phyloP scores from a whole-genome alignment of 352 stramenopile species.

The Phytophthora europaea region DNA sequence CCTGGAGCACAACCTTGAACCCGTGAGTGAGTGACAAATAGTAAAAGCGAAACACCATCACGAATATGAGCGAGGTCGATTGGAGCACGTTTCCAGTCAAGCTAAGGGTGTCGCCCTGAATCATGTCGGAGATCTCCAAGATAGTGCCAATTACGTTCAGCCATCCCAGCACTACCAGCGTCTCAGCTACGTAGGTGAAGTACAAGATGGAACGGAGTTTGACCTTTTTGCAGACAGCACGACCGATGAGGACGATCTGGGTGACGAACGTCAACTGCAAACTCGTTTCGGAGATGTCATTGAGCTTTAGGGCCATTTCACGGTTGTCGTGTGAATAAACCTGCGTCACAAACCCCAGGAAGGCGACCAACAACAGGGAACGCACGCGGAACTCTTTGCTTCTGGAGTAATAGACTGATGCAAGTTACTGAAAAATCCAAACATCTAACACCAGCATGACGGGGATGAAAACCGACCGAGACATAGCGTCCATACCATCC shows the following conservation, averaged over 20 bases:
- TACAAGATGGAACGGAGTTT: constrained; percentile 24
- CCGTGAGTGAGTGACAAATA: constrained; percentile 24
- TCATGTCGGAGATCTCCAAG: constrained; percentile 1
- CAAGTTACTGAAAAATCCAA: constrained; percentile 20
- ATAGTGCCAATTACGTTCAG: constrained; percentile 5
- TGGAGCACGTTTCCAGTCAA: constrained; percentile 22
- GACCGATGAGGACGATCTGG: constrained; percentile 43
- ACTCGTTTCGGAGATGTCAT: constrained; percentile 43
- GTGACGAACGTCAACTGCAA: constrained; percentile 41
- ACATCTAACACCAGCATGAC: constrained; percentile 24
- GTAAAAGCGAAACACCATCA: constrained; percentile 34
- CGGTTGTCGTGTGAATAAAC: constrained; percentile 27
- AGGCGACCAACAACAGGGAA: constrained; percentile 20
- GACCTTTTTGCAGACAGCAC: constrained; percentile 27
- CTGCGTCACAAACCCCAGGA: constrained; percentile 31
- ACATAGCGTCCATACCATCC: constrained; percentile 10
- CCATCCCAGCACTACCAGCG: constrained; percentile 19
- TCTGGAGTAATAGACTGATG: constrained; percentile 26
- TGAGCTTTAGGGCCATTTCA: constrained; percentile 23
- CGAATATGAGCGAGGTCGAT: constrained; percentile 24
- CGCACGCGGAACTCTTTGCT: constrained; percentile 17
- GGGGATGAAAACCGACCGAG: constrained; percentile 15
- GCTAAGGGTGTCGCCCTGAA: constrained; percentile 3
- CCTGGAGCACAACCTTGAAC: constrained; percentile 1
- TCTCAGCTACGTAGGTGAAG: constrained; percentile 23